A percentile compares a stretch with the other conserved stretches of the same genome.
phyloP scores from a whole-genome alignment of 1,284 basidiomycete genomes.

The Pisolithus thermaeus region DNA sequence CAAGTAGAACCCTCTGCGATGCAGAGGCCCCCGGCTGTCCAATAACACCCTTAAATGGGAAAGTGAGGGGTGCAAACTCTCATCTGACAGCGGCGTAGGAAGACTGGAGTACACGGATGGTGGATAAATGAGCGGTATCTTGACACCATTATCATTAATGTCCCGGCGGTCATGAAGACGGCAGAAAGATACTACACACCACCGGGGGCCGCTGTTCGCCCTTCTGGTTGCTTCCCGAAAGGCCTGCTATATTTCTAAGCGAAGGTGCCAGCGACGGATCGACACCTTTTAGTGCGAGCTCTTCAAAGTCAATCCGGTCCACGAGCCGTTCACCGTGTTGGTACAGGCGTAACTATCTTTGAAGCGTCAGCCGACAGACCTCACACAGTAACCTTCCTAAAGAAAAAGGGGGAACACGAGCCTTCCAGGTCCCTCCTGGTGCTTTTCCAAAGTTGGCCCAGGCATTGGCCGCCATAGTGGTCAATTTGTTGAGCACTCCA shows the following conservation, averaged over 20 bases:
- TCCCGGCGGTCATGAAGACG: background rate
- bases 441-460: slow-evolving; percentile 68
- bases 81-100: background rate
- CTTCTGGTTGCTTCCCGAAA: slow-evolving; percentile 6
- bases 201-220: slow-evolving; percentile 1
- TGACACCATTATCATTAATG: background rate
- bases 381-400: slow-evolving; percentile 4
- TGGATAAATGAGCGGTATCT: slow-evolving; percentile 69
- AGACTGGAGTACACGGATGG: slow-evolving; percentile 40
- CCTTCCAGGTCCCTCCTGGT: slow-evolving; percentile 62
- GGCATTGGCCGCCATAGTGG: slow-evolving; percentile 43
- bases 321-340: slow-evolving; percentile 59
- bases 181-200: slow-evolving; percentile 4
- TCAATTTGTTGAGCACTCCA: slow-evolving; percentile 35
- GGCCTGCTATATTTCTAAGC: slow-evolving; percentile 21
- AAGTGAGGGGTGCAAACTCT: slow-evolving; percentile 33
- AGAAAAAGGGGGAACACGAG: slow-evolving; percentile 24
- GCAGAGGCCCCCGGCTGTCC: slow-evolving; percentile 51
- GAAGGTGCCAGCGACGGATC: slow-evolving; percentile 63
- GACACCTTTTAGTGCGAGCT: slow-evolving; percentile 62
- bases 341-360: slow-evolving; percentile 48
- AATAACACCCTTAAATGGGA: slow-evolving; percentile 50
- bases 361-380: slow-evolving; percentile 2
- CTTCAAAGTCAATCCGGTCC: slow-evolving; percentile 72
- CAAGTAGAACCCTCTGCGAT: slow-evolving; percentile 57